Evolutionary conservation across 2,329 filamentous ascomycete species (phyloP).

Genomic region (Cladosporium sp.): DNA sequence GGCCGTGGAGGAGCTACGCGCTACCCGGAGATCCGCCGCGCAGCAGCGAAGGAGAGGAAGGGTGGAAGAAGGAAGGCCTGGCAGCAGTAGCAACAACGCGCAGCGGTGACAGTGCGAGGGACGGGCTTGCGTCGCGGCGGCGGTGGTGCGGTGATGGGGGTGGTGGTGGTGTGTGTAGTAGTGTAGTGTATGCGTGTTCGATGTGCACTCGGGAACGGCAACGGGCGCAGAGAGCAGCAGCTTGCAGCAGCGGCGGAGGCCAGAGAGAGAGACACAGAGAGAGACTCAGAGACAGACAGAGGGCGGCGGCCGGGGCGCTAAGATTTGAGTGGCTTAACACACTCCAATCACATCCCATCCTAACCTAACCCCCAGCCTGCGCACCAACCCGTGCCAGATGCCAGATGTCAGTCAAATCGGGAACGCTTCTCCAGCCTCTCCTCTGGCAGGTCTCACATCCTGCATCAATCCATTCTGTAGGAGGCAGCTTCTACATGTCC

Average conservation of each 20-base stretch:
- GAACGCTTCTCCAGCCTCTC: neutral
- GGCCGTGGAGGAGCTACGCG: conserved; percentile 8
- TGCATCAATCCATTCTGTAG: neutral
- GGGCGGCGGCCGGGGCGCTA: conserved; percentile 3
- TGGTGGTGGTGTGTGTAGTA: neutral
- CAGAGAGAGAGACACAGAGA: neutral
- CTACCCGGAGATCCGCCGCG: neutral
- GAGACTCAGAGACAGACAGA: neutral
- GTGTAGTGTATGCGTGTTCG: neutral
- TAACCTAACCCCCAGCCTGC: neutral
- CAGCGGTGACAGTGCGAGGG: conserved; percentile 1
- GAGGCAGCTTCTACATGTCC: neutral
- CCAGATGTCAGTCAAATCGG: neutral
- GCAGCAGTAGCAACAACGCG: neutral
- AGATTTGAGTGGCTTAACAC: conserved; percentile 13
- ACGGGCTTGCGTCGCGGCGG: neutral
- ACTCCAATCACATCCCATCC: conserved; percentile 6
- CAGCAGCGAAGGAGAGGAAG: neutral
- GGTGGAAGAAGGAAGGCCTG: neutral
- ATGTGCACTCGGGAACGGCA: neutral
- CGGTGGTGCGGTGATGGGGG: neutral
- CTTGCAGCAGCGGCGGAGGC: neutral
- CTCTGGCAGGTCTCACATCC: conserved; percentile 11
- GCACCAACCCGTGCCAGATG: neutral
- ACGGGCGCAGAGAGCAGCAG: neutral